These are phyloP conservation scores for Pythium apleroticum DNA, from an alignment of 352 stramenopile species.

Conservation along the genomic window DNA sequence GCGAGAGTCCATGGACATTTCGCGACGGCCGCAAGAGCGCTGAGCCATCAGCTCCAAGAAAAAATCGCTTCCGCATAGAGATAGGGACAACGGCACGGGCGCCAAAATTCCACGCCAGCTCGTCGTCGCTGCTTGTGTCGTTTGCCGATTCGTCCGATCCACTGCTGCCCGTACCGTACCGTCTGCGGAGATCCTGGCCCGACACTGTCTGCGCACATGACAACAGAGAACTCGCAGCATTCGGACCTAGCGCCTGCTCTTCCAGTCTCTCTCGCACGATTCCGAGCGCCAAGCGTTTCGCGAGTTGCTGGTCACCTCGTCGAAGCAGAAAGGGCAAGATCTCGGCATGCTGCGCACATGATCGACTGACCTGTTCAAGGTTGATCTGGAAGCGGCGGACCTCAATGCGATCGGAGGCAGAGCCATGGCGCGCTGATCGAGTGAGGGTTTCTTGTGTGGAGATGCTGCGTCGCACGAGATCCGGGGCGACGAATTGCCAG, in stretches of 20 bases:
- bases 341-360: conserved; percentile 54
- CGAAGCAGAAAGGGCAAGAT: conserved; percentile 73
- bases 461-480: conserved; percentile 57
- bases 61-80: conserved; percentile 17
- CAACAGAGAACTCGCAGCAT: conserved; percentile 37
- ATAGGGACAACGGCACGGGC: conserved; percentile 21
- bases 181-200: conserved; percentile 30
- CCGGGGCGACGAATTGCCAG: conserved; percentile 65
- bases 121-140: conserved; percentile 41
- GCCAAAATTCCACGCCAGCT: conserved; percentile 19
- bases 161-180: conserved; percentile 7
- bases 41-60: conserved; percentile 1
- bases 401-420: conserved; percentile 33
- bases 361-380: conserved; percentile 51
- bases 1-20: conserved; percentile 44
- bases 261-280: conserved; percentile 55
- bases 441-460: conserved; percentile 22
- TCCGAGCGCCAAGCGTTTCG: conserved; percentile 50
- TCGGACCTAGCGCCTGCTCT: conserved; percentile 45
- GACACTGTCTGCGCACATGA: conserved; percentile 47
- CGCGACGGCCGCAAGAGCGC: conserved; percentile 4
- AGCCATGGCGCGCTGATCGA: conserved; percentile 3
- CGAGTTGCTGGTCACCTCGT: conserved; percentile 41
- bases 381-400: conserved; percentile 76
- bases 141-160: conserved; percentile 35